Evolutionary conservation across 768 basidiomycete genomes (phyloP).

Genomic region (Mycena pura): DNA sequence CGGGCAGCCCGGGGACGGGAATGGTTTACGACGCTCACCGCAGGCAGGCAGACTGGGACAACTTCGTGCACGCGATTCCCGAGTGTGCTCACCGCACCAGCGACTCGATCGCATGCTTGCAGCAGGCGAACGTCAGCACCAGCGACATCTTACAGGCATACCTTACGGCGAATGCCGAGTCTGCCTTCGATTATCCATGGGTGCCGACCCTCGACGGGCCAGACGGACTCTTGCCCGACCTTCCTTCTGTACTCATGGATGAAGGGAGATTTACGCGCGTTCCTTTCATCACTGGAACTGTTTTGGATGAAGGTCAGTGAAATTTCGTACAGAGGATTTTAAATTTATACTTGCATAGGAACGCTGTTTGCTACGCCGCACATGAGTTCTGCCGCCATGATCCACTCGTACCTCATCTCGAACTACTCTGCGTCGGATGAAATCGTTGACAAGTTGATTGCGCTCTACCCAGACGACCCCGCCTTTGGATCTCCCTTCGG

Average conservation of each 20-base stretch:
- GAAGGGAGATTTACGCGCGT: constrained; percentile 41
- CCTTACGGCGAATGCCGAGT: constrained; percentile 25
- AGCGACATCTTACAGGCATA: constrained; percentile 34
- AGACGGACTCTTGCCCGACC: constrained; percentile 43
- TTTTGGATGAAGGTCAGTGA: constrained; percentile 49
- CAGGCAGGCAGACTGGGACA: constrained; percentile 35
- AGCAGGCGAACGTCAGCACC: constrained; percentile 27
- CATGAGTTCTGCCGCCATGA: constrained; percentile 29
- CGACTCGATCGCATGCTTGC: constrained; percentile 34
- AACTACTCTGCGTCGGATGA: constrained; percentile 28
- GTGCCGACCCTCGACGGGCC: constrained; percentile 48
- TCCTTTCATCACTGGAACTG: constrained; percentile 54
- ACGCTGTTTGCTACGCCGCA: constrained; percentile 35
- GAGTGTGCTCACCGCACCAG: too few relatives aligned
- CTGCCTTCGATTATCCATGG: constrained; percentile 36
- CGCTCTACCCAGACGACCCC: constrained; percentile 50
- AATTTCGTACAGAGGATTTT: constrained; percentile 26
- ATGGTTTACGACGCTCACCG: constrained; percentile 34
- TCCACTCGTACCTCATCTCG: constrained; percentile 31
- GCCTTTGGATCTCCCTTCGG: constrained; percentile 50
- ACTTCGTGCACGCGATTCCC: constrained; percentile 35
- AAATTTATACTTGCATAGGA: constrained; percentile 36
- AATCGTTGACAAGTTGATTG: constrained; percentile 32
- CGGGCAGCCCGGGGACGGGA: constrained; percentile 41
- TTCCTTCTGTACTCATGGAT: constrained; percentile 40